Conservation (phyloP, 202 grass and related monocot genomes). For the Dendrocalamus latiflorus region DNA sequence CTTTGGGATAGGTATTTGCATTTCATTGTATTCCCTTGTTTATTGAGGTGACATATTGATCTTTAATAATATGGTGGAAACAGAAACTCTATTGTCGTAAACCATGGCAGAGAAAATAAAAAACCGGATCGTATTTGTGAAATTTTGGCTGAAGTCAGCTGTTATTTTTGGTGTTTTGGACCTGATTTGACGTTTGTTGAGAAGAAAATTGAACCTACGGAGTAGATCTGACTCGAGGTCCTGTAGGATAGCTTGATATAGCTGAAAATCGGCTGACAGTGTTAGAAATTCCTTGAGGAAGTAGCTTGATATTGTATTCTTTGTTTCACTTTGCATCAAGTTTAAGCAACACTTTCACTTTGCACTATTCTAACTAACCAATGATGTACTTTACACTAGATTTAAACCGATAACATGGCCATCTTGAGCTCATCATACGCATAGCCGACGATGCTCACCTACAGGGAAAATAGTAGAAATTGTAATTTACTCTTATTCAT, state of each 20-base stretch:
- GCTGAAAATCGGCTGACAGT: not conserved
- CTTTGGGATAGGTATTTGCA: not conserved
- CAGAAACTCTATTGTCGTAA: not conserved
- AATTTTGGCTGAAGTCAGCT: not conserved
- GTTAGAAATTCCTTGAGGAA: no score
- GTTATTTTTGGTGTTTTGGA: not conserved
- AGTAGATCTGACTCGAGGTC: not conserved
- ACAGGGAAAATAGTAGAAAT: no score
- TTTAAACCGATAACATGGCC: no score
- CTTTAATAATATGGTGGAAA: not conserved
- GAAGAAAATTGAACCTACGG: not conserved
- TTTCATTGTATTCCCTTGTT: not conserved
- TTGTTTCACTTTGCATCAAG: no score
- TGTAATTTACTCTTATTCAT: no score
- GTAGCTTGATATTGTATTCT: not conserved
- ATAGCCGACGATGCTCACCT: no score
- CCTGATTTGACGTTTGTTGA: not conserved
- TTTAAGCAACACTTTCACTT: no score
- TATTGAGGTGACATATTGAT: not conserved
- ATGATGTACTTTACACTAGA: no score
- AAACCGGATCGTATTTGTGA: not conserved
- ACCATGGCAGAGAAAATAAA: not conserved
- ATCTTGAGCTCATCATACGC: no score
- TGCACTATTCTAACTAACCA: no score
- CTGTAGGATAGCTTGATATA: not conserved